Percentiles rank a stretch among this genome's conserved stretches.
These are phyloP conservation scores for Besnoitia besnoiti DNA, from an alignment of 169 alveolate species.

Conservation along the genomic window DNA sequence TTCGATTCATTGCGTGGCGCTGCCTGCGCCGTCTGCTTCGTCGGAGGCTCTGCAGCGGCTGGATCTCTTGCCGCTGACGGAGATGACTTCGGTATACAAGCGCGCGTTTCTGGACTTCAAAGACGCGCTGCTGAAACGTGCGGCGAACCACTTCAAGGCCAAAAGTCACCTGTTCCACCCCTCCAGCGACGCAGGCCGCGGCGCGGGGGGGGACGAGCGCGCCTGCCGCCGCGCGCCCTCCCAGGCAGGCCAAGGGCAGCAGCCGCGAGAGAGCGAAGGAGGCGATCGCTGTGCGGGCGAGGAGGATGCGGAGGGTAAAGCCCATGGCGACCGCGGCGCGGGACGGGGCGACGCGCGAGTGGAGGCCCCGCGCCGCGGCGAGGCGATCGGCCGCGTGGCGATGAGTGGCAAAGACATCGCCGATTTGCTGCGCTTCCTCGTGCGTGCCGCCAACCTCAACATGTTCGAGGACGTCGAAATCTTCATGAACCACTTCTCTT, in stretches of 20 bases:
- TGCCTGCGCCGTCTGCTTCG: conserved; percentile 57
- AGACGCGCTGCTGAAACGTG: conserved; percentile 27
- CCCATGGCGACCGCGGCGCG: conserved; percentile 1
- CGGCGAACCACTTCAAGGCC: conserved; percentile 40
- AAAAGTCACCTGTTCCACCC: conserved; percentile 8
- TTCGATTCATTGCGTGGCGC: conserved; percentile 44
- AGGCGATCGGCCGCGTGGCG: not conserved
- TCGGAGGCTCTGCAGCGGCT: conserved; percentile 64
- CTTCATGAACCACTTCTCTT: conserved; percentile 69
- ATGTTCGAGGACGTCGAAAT: conserved; percentile 62
- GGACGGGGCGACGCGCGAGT: not conserved
- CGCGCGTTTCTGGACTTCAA: conserved; percentile 7
- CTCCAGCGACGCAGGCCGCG: not conserved
- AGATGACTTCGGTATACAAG: conserved; percentile 17
- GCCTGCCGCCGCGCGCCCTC: too few species aligned
- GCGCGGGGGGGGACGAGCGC: conserved; percentile 3
- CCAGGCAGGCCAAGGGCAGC: not conserved
- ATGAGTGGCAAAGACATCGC: conserved; percentile 67
- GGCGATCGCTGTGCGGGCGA: not conserved
- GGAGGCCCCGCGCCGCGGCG: not conserved
- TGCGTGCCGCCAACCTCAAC: conserved; percentile 63
- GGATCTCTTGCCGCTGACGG: conserved; percentile 43
- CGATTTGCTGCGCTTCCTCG: conserved; percentile 56
- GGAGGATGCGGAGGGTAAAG: conserved; percentile 34
- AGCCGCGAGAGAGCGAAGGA: not conserved